Conservation (phyloP, 148 eudicot species). For the Vaccinium vitisidaea region DNA sequence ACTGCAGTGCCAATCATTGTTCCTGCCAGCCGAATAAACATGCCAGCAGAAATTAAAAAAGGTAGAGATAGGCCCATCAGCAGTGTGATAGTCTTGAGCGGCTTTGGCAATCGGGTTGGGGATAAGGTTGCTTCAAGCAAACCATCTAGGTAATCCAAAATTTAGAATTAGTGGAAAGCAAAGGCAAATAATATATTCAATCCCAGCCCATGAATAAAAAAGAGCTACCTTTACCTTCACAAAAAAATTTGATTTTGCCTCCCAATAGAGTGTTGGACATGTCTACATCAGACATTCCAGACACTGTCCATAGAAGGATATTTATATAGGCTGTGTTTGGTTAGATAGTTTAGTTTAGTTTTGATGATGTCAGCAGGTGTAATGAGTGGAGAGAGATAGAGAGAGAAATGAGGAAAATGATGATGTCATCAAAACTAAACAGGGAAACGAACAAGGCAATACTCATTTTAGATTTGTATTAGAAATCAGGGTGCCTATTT, state of each 20-base stretch:
- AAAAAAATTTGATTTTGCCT: not conserved
- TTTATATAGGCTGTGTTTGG: no score
- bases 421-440: no score
- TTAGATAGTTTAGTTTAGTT: no score
- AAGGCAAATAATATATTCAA: not conserved
- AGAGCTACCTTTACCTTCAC: not conserved
- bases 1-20: constrained; percentile 69
- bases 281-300: constrained; percentile 1
- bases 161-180: constrained; percentile 21
- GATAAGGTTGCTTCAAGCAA: constrained; percentile 95
- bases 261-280: not conserved
- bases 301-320: not conserved
- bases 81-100: constrained; percentile 76
- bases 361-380: no score
- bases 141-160: constrained; percentile 60
- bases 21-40: constrained; percentile 53
- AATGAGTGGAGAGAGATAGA: no score
- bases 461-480: not conserved
- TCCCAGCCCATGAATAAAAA: not conserved
- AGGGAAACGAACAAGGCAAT: no score
- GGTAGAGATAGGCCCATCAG: constrained; percentile 72
- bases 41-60: constrained; percentile 72
- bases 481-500: not conserved
- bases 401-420: no score
- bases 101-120: constrained; percentile 78